Conservation (phyloP, 2,329 filamentous ascomycete species). For the Cryphonectria japonica region DNA sequence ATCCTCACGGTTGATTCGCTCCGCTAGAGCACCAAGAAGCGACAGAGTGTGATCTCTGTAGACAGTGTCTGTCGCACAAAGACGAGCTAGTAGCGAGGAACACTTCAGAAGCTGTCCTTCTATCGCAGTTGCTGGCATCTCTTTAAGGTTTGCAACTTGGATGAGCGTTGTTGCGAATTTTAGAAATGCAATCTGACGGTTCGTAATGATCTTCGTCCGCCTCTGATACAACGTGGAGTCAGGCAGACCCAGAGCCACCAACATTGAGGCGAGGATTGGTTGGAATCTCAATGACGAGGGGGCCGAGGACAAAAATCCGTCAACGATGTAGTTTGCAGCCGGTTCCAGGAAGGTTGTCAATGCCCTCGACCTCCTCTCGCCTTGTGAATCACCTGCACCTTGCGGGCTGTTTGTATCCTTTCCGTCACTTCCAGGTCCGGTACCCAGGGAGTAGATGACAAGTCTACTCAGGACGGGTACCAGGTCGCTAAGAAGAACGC, state of each 20-base stretch:
- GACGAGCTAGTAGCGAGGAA: constrained; percentile 73
- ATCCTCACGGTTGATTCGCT: constrained; percentile 65
- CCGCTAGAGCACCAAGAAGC: constrained; percentile 74
- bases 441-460: constrained; percentile 72
- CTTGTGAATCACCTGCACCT: constrained; percentile 7
- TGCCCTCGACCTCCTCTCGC: constrained; percentile 18
- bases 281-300: constrained; percentile 75
- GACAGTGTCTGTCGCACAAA: constrained; percentile 71
- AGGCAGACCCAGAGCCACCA: constrained; percentile 62
- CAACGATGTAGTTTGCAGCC: constrained; percentile 75
- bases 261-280: constrained; percentile 73
- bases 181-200: constrained; percentile 68
- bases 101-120: constrained; percentile 82
- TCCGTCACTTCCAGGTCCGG: constrained; percentile 56
- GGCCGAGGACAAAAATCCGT: constrained; percentile 74
- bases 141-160: constrained; percentile 68
- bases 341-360: constrained; percentile 67
- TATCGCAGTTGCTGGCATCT: constrained; percentile 65
- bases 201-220: constrained; percentile 57
- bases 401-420: constrained; percentile 42
- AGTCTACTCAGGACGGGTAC: constrained; percentile 73
- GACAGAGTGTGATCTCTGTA: constrained; percentile 69
- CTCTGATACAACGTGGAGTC: constrained; percentile 65
- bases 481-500: constrained; percentile 69
- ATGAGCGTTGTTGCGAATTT: constrained; percentile 70